Evolutionary conservation across 805 yeast genomes (phyloP).

Genomic region (Yamadazyma insecticola): DNA sequence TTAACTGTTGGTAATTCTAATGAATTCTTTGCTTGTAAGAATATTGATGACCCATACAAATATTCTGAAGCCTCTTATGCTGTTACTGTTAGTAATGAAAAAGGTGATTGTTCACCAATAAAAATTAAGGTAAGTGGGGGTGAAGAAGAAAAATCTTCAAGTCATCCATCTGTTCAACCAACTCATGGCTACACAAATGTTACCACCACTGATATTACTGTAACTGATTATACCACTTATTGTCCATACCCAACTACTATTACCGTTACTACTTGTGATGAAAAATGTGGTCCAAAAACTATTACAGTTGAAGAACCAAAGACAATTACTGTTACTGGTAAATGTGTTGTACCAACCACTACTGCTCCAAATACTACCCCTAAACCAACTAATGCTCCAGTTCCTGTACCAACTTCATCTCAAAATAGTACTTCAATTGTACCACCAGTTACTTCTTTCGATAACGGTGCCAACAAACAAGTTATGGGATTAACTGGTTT

Average conservation of each 20-base stretch:
- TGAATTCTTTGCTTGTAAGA: constrained; percentile 21
- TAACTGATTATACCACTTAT: constrained; percentile 34
- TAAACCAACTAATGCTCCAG: constrained; percentile 4
- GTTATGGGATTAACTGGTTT: constrained; percentile 9
- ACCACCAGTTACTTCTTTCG: constrained; percentile 5
- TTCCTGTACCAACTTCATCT: constrained; percentile 4
- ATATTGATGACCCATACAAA: constrained; percentile 25
- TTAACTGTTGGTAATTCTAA: constrained; percentile 13
- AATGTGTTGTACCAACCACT: constrained; percentile 22
- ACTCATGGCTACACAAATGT: constrained; percentile 24
- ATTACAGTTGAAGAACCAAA: constrained; percentile 27
- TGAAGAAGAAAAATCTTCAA: constrained; percentile 1
- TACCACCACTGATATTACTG: constrained; percentile 22
- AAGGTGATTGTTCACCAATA: constrained; percentile 5
- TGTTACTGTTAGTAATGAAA: constrained; percentile 3
- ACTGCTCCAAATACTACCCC: constrained; percentile 15
- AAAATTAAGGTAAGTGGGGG: constrained; percentile 7
- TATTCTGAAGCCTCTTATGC: constrained; percentile 17
- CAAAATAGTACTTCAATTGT: constrained; percentile 1
- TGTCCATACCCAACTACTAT: constrained; percentile 32
- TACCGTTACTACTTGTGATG: constrained; percentile 28
- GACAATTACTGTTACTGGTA: constrained; percentile 31
- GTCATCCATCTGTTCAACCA: constrained; percentile 11
- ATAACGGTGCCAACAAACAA: constrained; percentile 7
- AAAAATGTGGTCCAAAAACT: constrained; percentile 20